Conservation (phyloP, 177 flowering plant genomes). For the Vitis hybrid region DNA sequence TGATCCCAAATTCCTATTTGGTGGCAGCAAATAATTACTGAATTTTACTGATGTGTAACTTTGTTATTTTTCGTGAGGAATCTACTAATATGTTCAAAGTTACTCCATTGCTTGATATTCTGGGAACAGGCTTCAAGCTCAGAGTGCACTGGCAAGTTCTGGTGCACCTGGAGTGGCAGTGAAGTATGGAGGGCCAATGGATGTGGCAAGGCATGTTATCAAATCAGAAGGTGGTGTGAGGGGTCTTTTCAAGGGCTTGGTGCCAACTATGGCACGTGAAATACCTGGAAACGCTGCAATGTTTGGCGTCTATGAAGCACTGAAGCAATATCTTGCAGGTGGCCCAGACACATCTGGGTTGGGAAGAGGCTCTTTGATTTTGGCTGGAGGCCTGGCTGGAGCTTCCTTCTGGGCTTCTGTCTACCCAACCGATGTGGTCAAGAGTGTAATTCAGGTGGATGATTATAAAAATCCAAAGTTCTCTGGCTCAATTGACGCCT, state of each 20-base stretch:
- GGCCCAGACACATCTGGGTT: slow-evolving; percentile 79
- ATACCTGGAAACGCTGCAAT: slow-evolving; percentile 94
- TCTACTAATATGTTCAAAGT: too few relatives aligned
- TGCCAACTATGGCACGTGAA: slow-evolving; percentile 92
- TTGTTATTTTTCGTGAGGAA: too few relatives aligned
- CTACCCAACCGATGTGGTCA: slow-evolving; percentile 93
- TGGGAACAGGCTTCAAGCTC: slow-evolving; percentile 85
- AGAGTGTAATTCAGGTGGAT: slow-evolving; percentile 93
- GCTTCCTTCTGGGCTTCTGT: slow-evolving; percentile 86
- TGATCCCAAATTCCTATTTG: too few relatives aligned
- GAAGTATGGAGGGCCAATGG: slow-evolving; percentile 96
- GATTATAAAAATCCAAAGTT: slow-evolving; percentile 84
- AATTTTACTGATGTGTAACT: too few relatives aligned
- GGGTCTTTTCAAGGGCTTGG: slow-evolving; percentile 90
- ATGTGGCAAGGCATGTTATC: slow-evolving; percentile 87
- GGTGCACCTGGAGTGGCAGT: slow-evolving; percentile 47
- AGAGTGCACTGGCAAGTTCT: slow-evolving; percentile 68
- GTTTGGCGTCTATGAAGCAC: slow-evolving; percentile 88
- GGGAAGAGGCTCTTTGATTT: slow-evolving; percentile 74
- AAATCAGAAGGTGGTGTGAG: slow-evolving; percentile 64
- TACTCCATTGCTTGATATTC: not conserved
- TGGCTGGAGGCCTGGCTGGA: slow-evolving; percentile 95
- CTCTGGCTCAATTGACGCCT: slow-evolving; percentile 80
- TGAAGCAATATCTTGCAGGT: slow-evolving; percentile 79
- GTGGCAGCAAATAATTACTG: too few relatives aligned